Evolutionary conservation across 148 eudicot genomes (phyloP), one percentile per base, ranked within the genome.

Genomic region (Dysphania ambrosioides): DNA sequence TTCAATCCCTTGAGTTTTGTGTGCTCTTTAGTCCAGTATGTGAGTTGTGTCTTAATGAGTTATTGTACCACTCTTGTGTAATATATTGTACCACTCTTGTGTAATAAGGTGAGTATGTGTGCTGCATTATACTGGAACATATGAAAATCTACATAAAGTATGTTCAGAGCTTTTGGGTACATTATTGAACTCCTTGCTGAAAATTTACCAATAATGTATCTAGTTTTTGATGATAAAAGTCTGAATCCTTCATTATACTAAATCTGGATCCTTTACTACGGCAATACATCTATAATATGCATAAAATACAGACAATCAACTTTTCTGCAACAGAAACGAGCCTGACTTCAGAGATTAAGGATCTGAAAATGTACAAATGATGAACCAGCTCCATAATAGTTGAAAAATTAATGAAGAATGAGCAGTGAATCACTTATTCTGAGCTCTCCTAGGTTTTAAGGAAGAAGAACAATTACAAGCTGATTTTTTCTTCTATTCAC

Each of bases 341-440:
- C 47, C 68, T 34, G 42, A 34, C 58, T n/a, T 19, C 27, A 65
- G 81, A 76, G 56, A 18, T 68, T 68, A 49, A 81, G 72, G 75
- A 84, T 85, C 27, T 76, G 77, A 31, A 68, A 27, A 55, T 85
- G 82, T 47, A 89, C 76, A 1, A n/a, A 73, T 40, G n/a, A 15
- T 11, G 85, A 77, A 40, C 3, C 36, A 36, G 57, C 58, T 11
- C 83, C 78, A 31, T 70, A n/a, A n/a, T n/a, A n/a, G n/a, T n/a
- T n/a, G n/a, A n/a, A n/a, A n/a, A n/a, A n/a, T n/a, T 79, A 35
- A 3, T 49, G 73, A 89, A 79, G 83, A 84, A 87, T 57, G 76
- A 81, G 86, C 90, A 85, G 80, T 86, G 86, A 51, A 89, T 74
- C 71, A 65, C 76, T 68, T 90, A 85, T 83, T 18, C 88, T 82